phyloP scores from a whole-genome alignment of 352 stramenopile species.

The Peronospora belbahrii region DNA sequence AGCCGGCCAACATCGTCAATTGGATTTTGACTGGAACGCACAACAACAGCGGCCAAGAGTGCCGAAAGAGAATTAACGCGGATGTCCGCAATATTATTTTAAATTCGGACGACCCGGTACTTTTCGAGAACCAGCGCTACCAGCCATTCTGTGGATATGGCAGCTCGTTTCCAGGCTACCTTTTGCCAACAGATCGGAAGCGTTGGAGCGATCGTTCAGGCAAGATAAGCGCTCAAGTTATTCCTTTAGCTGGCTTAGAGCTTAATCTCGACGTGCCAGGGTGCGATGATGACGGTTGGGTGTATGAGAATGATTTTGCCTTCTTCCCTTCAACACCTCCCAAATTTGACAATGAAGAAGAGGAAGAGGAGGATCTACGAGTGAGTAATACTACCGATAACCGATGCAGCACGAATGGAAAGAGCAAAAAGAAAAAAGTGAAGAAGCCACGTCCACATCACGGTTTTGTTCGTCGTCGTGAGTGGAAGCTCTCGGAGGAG shows the following conservation, averaged over 20 bases:
- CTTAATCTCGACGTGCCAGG: constrained; percentile 49
- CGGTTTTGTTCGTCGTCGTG: constrained; percentile 59
- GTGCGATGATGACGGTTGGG: constrained; percentile 74
- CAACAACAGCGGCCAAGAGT: constrained; percentile 29
- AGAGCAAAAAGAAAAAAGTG: constrained; percentile 35
- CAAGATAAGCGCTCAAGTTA: constrained; percentile 60
- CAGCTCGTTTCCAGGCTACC: constrained; percentile 71
- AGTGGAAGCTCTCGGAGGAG: constrained; percentile 62
- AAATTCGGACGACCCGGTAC: constrained; percentile 58
- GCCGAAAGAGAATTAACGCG: constrained; percentile 51
- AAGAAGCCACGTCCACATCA: constrained; percentile 48
- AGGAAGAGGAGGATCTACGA: constrained; percentile 14
- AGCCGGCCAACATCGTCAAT: constrained; percentile 66
- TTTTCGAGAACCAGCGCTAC: constrained; percentile 85
- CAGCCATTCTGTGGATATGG: constrained; percentile 80
- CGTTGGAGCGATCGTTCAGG: constrained; percentile 81
- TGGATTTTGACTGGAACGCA: constrained; percentile 55
- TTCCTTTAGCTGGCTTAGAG: constrained; percentile 59
- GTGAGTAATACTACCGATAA: constrained; percentile 6
- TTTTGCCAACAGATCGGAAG: constrained; percentile 71
- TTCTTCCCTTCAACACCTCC: constrained; percentile 55
- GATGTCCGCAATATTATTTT: constrained; percentile 63
- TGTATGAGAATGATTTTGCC: constrained; percentile 82
- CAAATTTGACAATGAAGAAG: constrained; percentile 17
- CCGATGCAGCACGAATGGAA: constrained; percentile 13